phyloP scores from a whole-genome alignment of 148 eudicot genomes.

The Talinum fruticosum region DNA sequence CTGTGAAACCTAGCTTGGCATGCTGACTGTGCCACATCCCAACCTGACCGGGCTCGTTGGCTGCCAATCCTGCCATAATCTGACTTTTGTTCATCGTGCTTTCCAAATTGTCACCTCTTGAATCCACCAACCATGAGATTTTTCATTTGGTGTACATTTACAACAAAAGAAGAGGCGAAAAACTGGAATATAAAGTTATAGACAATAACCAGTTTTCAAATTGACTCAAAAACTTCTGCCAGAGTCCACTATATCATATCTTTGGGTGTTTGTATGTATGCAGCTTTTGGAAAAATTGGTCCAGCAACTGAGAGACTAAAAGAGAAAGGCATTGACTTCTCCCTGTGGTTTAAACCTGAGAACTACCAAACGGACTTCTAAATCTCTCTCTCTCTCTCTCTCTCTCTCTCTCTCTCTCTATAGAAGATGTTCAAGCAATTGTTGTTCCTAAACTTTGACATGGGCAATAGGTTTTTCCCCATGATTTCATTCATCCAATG shows the following conservation, averaged over 20 bases:
- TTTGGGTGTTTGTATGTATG: conserved; percentile 11
- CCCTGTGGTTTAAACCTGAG: conserved; percentile 87
- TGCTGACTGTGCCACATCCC: too few species aligned
- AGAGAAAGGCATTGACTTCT: conserved; percentile 80
- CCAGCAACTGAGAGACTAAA: conserved; percentile 87
- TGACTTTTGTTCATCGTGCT: too few species aligned
- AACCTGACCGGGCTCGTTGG: too few species aligned
- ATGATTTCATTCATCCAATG: neutral
- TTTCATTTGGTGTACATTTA: neutral
- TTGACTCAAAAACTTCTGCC: neutral
- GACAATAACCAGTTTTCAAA: neutral
- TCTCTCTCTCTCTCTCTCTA: neutral
- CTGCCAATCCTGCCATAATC: too few species aligned
- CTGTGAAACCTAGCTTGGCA: too few species aligned
- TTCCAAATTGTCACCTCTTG: too few species aligned
- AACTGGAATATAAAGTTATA: neutral
- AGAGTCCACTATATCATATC: neutral
- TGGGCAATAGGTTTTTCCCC: neutral
- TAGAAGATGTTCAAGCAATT: neutral
- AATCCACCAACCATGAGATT: too few species aligned
- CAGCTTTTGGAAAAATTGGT: conserved; percentile 86
- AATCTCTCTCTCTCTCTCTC: conserved; percentile 2
- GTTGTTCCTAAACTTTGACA: neutral
- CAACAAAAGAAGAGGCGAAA: neutral
- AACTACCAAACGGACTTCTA: conserved; percentile 66